phyloP scores from a whole-genome alignment of 2,329 filamentous ascomycete species.

The Zymoseptoria brevis region DNA sequence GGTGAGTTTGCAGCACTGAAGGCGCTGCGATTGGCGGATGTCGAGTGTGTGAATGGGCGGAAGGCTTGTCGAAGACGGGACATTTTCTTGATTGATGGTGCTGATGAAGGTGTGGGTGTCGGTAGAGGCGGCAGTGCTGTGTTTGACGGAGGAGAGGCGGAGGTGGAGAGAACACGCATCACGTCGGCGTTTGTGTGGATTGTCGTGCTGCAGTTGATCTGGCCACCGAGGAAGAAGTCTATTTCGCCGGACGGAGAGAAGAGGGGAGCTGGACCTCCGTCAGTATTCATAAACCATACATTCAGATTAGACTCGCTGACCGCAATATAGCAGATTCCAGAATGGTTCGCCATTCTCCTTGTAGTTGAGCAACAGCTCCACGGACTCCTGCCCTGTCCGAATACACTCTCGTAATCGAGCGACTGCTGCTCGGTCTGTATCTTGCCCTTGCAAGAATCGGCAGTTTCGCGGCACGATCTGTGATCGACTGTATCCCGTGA shows the following conservation, averaged over 20 bases:
- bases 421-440: slow-evolving; percentile 39
- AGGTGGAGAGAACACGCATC: slow-evolving; percentile 36
- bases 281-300: not conserved
- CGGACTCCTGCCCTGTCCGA: slow-evolving; percentile 36
- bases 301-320: not conserved
- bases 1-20: not conserved
- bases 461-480: slow-evolving; percentile 46
- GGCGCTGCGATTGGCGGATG: not conserved
- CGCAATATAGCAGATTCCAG: slow-evolving; percentile 48
- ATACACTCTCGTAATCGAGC: slow-evolving; percentile 38
- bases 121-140: not conserved
- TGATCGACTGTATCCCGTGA: slow-evolving; percentile 43
- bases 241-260: slow-evolving; percentile 42
- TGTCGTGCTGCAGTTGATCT: slow-evolving; percentile 51
- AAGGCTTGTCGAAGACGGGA: slow-evolving; percentile 2
- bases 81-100: not conserved
- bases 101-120: not conserved
- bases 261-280: slow-evolving; percentile 33
- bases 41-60: not conserved
- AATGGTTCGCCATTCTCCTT: slow-evolving; percentile 46
- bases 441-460: slow-evolving; percentile 43
- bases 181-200: slow-evolving; percentile 46
- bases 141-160: not conserved
- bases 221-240: slow-evolving; percentile 48
- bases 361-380: slow-evolving; percentile 47